Conservation (phyloP, 352 stramenopile species). For the Pythium phragmiticola region DNA sequence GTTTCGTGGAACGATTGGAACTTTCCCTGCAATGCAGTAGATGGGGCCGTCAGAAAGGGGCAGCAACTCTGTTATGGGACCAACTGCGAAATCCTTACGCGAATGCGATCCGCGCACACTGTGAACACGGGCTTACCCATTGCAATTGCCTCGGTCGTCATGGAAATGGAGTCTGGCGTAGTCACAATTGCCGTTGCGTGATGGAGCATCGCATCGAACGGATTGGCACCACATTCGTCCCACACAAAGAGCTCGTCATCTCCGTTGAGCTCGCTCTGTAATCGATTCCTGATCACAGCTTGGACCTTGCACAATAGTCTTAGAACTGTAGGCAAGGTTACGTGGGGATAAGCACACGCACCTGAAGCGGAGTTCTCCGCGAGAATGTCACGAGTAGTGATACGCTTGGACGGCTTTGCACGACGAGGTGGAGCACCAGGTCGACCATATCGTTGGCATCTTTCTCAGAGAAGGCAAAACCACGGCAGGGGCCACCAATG, state of each 20-base stretch:
- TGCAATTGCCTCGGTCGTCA: slow-evolving; percentile 75
- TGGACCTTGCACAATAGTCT: slow-evolving; percentile 29
- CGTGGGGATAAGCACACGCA: not conserved
- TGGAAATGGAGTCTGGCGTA: slow-evolving; percentile 78
- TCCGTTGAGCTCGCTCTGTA: slow-evolving; percentile 22
- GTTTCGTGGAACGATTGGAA: slow-evolving; percentile 54
- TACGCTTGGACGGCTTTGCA: not conserved
- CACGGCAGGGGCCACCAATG: slow-evolving; percentile 62
- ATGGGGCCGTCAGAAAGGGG: not conserved
- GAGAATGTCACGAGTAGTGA: slow-evolving; percentile 72
- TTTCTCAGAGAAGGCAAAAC: slow-evolving; percentile 45
- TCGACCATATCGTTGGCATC: slow-evolving; percentile 42
- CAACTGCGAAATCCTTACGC: slow-evolving; percentile 24
- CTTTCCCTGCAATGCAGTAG: slow-evolving; percentile 40
- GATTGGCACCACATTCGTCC: slow-evolving; percentile 55
- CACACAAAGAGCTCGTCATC: slow-evolving; percentile 44
- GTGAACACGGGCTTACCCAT: slow-evolving; percentile 54
- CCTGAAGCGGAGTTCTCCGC: slow-evolving; percentile 45
- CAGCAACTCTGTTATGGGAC: not conserved
- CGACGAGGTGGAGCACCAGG: slow-evolving; percentile 33
- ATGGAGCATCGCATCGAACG: slow-evolving; percentile 58
- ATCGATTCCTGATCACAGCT: slow-evolving; percentile 29
- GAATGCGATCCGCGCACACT: slow-evolving; percentile 43
- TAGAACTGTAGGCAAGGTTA: not conserved
- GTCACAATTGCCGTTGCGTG: slow-evolving; percentile 55